phyloP scores from a whole-genome alignment of 371 early-diverging fungal genomes.

The Batkoa obscura region DNA sequence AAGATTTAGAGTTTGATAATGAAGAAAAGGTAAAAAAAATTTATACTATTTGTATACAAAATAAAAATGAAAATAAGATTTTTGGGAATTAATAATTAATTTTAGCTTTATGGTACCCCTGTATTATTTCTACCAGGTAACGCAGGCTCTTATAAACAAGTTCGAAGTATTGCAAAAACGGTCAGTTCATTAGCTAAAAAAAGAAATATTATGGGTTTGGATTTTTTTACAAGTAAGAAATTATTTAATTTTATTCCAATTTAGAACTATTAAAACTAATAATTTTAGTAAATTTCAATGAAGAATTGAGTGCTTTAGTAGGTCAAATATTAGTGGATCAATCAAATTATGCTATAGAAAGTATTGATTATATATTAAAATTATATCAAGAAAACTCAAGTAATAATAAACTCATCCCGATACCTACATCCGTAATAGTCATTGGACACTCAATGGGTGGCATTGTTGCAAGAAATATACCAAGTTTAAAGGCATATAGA shows the following conservation, averaged over 20 bases:
- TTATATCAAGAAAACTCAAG: slow-evolving; percentile 19
- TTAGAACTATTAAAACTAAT: not conserved
- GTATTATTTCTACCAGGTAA: slow-evolving; percentile 89
- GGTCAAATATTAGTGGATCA: slow-evolving; percentile 61
- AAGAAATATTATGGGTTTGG: slow-evolving; percentile 30
- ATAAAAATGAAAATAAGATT: no score
- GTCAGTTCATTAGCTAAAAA: slow-evolving; percentile 14
- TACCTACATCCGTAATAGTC: slow-evolving; percentile 54
- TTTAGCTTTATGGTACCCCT: slow-evolving; percentile 48
- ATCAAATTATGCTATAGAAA: slow-evolving; percentile 68
- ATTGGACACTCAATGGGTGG: slow-evolving; percentile 97
- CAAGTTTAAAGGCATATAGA: slow-evolving; percentile 49
- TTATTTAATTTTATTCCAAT: not conserved
- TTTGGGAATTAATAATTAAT: no score
- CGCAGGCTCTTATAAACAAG: slow-evolving; percentile 82
- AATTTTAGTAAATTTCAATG: slow-evolving; percentile 59
- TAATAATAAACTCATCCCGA: no score
- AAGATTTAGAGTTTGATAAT: not conserved
- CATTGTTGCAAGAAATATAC: slow-evolving; percentile 67
- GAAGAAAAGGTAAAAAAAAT: not conserved
- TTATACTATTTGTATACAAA: not conserved
- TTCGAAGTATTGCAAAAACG: slow-evolving; percentile 51
- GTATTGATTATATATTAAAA: slow-evolving; percentile 60
- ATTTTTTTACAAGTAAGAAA: slow-evolving; percentile 61
- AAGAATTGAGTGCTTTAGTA: slow-evolving; percentile 80